Conservation (phyloP, 805 yeast genomes). For the Sugiyamaella marilandica region DNA sequence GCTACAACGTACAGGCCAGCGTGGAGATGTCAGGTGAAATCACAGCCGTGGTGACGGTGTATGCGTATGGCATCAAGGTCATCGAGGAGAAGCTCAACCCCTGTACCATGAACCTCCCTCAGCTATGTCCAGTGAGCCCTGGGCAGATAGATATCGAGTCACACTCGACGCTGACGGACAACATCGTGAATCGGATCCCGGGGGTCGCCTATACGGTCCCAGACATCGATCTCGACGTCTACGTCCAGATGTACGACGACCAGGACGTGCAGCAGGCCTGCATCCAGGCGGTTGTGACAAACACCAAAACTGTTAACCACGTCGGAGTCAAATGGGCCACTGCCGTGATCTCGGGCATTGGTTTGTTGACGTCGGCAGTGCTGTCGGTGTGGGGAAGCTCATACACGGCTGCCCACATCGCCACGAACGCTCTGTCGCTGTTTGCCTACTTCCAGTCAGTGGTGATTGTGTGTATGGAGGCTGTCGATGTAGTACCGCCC, state of each 20-base stretch:
- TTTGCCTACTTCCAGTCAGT: slow-evolving; percentile 86
- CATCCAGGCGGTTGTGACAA: slow-evolving; percentile 66
- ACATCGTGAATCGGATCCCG: slow-evolving; percentile 58
- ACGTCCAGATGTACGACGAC: slow-evolving; percentile 43
- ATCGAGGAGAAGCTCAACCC: slow-evolving; percentile 55
- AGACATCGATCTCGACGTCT: slow-evolving; percentile 75
- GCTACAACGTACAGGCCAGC: slow-evolving; percentile 63
- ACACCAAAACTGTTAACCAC: slow-evolving; percentile 78
- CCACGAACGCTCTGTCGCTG: slow-evolving; percentile 80
- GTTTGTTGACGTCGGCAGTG: slow-evolving; percentile 77
- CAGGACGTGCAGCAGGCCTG: slow-evolving; percentile 54
- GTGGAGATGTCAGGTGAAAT: slow-evolving; percentile 65
- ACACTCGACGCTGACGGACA: slow-evolving; percentile 47
- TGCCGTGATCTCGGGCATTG: slow-evolving; percentile 83
- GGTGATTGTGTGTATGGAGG: slow-evolving; percentile 77
- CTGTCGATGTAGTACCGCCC: slow-evolving; percentile 83
- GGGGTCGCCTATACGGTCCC: slow-evolving; percentile 84
- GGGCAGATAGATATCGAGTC: slow-evolving; percentile 77
- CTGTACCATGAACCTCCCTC: slow-evolving; percentile 45
- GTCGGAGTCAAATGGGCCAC: slow-evolving; percentile 88
- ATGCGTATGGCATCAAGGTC: slow-evolving; percentile 79
- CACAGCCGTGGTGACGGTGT: slow-evolving; percentile 64
- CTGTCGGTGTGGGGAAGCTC: slow-evolving; percentile 82
- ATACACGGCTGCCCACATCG: slow-evolving; percentile 80
- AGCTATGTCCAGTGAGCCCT: slow-evolving; percentile 84